Evolutionary conservation across 768 basidiomycete genomes (phyloP).

Genomic region (Podaxis carcinomalis): DNA sequence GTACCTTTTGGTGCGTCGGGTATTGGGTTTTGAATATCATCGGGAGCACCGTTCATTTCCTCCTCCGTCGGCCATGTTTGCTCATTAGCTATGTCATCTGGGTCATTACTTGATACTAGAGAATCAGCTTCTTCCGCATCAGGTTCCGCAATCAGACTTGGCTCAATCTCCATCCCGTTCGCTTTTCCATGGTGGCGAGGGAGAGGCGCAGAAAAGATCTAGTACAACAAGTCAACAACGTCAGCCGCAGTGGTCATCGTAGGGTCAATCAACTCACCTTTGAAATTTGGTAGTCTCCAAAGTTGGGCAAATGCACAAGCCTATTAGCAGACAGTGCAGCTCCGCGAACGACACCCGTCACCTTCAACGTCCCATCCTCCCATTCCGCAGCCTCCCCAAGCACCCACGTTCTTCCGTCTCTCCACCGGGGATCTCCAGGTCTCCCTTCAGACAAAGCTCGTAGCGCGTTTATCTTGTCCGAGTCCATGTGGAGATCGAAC

Average conservation of each 20-base stretch:
- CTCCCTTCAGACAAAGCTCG: constrained; percentile 82
- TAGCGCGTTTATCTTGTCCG: constrained; percentile 70
- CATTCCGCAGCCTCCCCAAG: constrained; percentile 62
- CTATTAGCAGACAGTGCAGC: constrained; percentile 73
- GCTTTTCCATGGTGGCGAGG: constrained; percentile 32
- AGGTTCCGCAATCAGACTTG: constrained; percentile 61
- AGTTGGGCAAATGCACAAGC: constrained; percentile 81
- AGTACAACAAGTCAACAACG: constrained; percentile 5
- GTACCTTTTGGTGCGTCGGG: constrained; percentile 69
- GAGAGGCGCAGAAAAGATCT: constrained; percentile 71
- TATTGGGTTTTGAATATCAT: constrained; percentile 30
- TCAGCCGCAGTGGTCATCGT: neutral
- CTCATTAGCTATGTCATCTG: constrained; percentile 88
- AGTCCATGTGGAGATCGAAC: constrained; percentile 60
- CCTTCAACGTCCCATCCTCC: constrained; percentile 56
- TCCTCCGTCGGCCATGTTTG: constrained; percentile 99
- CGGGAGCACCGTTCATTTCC: constrained; percentile 61
- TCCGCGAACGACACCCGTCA: constrained; percentile 88
- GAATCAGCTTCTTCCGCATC: constrained; percentile 71
- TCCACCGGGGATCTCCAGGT: constrained; percentile 76
- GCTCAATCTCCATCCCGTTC: constrained; percentile 64
- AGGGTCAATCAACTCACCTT: constrained; percentile 45
- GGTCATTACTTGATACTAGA: constrained; percentile 80
- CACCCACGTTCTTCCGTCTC: constrained; percentile 75
- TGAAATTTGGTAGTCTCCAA: constrained; percentile 83